phyloP scores from a whole-genome alignment of 441 rosid species.

The Monsonia emarginata region DNA sequence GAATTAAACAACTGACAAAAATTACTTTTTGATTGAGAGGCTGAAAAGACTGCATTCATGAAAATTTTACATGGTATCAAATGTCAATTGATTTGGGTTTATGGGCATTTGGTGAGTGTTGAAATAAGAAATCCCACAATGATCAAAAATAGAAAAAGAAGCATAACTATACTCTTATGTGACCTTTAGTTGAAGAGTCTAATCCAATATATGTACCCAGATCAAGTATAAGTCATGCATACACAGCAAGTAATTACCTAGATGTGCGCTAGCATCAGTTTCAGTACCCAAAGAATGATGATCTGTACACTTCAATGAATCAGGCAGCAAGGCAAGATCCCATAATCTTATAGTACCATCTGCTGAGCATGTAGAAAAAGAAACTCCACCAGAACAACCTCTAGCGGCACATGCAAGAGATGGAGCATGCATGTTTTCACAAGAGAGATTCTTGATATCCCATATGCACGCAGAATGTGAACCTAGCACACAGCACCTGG shows the following conservation, averaged over 20 bases:
- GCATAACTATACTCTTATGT: too few species aligned
- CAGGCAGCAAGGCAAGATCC: conserved; percentile 59
- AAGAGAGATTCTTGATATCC: conserved; percentile 75
- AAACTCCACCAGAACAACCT: conserved; percentile 75
- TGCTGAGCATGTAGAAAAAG: conserved; percentile 80
- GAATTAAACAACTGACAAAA: not conserved
- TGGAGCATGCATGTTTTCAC: conserved; percentile 67
- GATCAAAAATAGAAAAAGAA: too few species aligned
- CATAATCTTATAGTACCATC: conserved; percentile 80
- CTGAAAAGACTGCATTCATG: too few species aligned
- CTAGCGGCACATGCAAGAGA: conserved; percentile 62
- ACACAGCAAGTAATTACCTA: conserved; percentile 37
- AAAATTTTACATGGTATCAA: too few species aligned
- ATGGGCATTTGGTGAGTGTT: too few species aligned
- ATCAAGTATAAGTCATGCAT: conserved; percentile 2
- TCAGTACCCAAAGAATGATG: conserved; percentile 23
- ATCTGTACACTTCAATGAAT: conserved; percentile 27
- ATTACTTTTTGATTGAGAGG: too few species aligned
- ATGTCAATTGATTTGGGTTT: too few species aligned
- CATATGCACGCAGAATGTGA: conserved; percentile 76
- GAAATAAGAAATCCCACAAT: too few species aligned
- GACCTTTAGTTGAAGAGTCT: too few species aligned
- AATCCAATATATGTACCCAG: too few species aligned
- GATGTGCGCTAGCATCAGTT: conserved; percentile 29
- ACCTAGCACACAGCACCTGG: conserved; percentile 49